Base-by-base conservation (phyloP, 306 rosid genomes). In the Sophora flavescens region DNA sequence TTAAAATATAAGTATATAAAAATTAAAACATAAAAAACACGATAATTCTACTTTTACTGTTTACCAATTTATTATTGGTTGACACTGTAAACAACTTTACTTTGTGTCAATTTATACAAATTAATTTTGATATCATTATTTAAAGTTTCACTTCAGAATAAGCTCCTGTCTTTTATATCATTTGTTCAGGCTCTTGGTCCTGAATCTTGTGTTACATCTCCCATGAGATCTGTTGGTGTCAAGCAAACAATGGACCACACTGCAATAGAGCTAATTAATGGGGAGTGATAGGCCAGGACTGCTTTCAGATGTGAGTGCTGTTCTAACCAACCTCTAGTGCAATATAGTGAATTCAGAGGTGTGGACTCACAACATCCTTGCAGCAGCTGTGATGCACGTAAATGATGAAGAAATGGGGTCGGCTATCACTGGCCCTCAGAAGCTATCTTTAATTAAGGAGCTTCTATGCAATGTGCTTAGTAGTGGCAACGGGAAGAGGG, bases 291-390 rank as follows among this genome's bases (percentile, higher is more conserved):
- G 98, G 72, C 97, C 98, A 0, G 98, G 98, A 38, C 79, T 94
- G 0, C 95, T 94, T 7, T 94, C 98, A 2, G 98, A 94, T 84
- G 82, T 94, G 76, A 85, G 95, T 38, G 97, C 97, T 11, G 96
- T 94, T 52, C 84, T 94, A 30, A 83, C 97, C 14, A 83, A 89
- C 41, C 97, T 87, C 66, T 90, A 89, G 30, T 91, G 98, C 87
- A 94, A 87, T 63, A 90, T 94, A 16, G 89, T 91, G 74, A 88
- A 80, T 54, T 96, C 93, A 16, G 95, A 94, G 84, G 91, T 94
- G n/a, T 94, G 98, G 98, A 94, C 98, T 1, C 98, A 94, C 79
- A 94, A 94, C 78, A 72, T 86, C 8, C 82, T 97, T 10, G 97
- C 91, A 0, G 98, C 98, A 0, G 86, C 96, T 0, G 92, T 94